Percentiles rank a stretch among this genome's conserved stretches.
These are phyloP conservation scores for Sutorius eximius DNA, from an alignment of 1,284 basidiomycete species.

Conservation along the genomic window DNA sequence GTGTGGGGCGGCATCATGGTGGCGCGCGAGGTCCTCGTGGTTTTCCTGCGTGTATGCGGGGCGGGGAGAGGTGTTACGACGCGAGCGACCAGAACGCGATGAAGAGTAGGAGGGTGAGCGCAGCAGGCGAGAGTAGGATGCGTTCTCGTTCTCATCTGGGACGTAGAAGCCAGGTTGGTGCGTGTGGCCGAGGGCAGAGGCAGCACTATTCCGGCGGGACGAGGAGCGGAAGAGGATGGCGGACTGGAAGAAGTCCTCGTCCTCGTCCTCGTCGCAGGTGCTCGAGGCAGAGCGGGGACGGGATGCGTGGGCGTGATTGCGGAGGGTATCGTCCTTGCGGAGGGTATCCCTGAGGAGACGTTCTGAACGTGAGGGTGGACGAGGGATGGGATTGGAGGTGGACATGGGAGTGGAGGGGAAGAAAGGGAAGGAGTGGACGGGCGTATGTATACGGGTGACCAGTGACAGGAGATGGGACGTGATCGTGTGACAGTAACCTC, in stretches of 20 bases:
- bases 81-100: constrained; percentile 26
- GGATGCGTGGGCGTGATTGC: constrained; percentile 16
- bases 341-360: constrained; percentile 59
- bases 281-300: constrained; percentile 32
- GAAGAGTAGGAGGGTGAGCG: constrained; percentile 34
- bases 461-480: constrained; percentile 24
- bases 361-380: constrained; percentile 46
- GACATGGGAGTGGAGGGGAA: constrained; percentile 3
- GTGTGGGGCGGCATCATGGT: constrained; percentile 45
- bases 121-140: constrained; percentile 31
- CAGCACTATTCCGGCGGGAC: constrained; percentile 21
- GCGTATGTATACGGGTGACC: constrained; percentile 26
- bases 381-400: constrained; percentile 13
- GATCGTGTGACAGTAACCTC: constrained; percentile 33
- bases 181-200: constrained; percentile 14
- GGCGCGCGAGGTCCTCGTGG: constrained; percentile 17
- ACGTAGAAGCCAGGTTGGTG: constrained; percentile 21
- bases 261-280: constrained; percentile 35
- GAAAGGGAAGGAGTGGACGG: neutral
- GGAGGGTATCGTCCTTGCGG: constrained; percentile 45
- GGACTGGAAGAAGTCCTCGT: constrained; percentile 30
- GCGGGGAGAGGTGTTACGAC: constrained; percentile 14
- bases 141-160: constrained; percentile 28
- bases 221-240: constrained; percentile 25
- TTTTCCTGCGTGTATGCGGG: constrained; percentile 20